These are phyloP conservation scores for Poterioochromonas sp. DNA, from an alignment of 352 stramenopile species.

Conservation along the genomic window DNA sequence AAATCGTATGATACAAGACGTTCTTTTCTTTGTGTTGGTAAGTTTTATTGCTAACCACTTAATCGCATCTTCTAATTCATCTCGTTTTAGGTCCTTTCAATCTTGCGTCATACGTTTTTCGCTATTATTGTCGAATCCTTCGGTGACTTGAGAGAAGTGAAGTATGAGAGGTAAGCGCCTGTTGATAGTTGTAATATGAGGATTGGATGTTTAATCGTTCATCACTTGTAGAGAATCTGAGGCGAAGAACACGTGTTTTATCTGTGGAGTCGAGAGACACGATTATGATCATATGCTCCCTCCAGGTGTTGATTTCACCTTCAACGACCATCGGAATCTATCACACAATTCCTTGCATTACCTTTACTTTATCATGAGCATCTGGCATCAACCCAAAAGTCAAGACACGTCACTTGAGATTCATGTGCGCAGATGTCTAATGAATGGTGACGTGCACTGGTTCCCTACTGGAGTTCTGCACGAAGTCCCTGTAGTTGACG, in stretches of 20 bases:
- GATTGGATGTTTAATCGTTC: not conserved
- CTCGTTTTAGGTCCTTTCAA: constrained; percentile 9
- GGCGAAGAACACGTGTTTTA: not conserved
- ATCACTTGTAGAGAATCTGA: not conserved
- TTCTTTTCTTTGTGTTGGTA: constrained; percentile 14
- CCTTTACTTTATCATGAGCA: constrained; percentile 18
- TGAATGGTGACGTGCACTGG: constrained; percentile 2
- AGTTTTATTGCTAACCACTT: not conserved
- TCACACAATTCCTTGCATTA: constrained; percentile 18
- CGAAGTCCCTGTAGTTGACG: no score
- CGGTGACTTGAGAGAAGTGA: constrained; percentile 13
- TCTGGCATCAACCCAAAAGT: constrained; percentile 11
- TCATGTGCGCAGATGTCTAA: not conserved
- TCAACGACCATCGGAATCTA: not conserved
- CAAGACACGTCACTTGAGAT: constrained; percentile 6
- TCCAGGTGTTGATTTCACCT: not conserved
- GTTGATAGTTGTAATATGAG: not conserved
- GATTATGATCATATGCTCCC: not conserved
- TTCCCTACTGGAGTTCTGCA: not conserved
- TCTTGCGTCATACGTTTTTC: constrained; percentile 20
- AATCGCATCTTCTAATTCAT: not conserved
- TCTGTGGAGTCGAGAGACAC: constrained; percentile 16
- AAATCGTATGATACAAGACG: not conserved
- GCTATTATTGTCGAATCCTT: constrained; percentile 30
- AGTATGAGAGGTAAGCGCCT: not conserved